A percentile compares a stretch with the other conserved stretches of the same genome.
These are phyloP conservation scores for Dactylonectria estremocensis DNA, from an alignment of 2,329 filamentous ascomycete genomes.

Conservation along the genomic window DNA sequence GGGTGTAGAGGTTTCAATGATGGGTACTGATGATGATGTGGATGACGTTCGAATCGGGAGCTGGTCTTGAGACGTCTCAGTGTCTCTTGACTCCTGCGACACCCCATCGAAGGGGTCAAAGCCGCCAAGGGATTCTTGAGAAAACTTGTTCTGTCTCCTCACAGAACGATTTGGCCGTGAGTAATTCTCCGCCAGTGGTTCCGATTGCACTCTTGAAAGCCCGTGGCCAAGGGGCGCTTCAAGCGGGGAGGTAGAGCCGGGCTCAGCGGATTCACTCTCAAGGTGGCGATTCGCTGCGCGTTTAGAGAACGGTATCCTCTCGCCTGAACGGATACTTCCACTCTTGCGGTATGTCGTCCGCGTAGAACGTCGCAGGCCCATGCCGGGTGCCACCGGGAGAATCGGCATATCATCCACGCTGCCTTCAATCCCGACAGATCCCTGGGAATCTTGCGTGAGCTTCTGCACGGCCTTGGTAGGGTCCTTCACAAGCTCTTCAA, in stretches of 20 bases:
- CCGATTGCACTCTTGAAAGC: conserved; percentile 77
- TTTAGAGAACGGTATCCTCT: conserved; percentile 82
- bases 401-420: conserved; percentile 85
- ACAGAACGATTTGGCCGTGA: conserved; percentile 70
- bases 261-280: conserved; percentile 67
- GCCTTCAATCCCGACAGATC: conserved; percentile 60
- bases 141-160: conserved; percentile 65
- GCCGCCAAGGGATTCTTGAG: conserved; percentile 59
- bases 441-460: conserved; percentile 71
- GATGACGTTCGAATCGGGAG: conserved; percentile 55
- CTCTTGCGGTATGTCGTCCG: conserved; percentile 90
- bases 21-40: conserved; percentile 56
- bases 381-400: conserved; percentile 82
- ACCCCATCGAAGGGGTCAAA: conserved; percentile 63
- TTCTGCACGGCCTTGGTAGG: conserved; percentile 80
- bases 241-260: conserved; percentile 52
- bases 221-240: conserved; percentile 66
- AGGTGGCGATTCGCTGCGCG: conserved; percentile 74
- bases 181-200: conserved; percentile 70
- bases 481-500: conserved; percentile 89
- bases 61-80: conserved; percentile 51
- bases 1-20: conserved; percentile 75
- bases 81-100: conserved; percentile 51
- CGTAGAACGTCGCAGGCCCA: conserved; percentile 89
- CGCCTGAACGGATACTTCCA: conserved; percentile 86